Evolutionary conservation across 495 filamentous ascomycete genomes (phyloP), one percentile per base, ranked within the genome.

Genomic region (Trichoderma reesei): DNA sequence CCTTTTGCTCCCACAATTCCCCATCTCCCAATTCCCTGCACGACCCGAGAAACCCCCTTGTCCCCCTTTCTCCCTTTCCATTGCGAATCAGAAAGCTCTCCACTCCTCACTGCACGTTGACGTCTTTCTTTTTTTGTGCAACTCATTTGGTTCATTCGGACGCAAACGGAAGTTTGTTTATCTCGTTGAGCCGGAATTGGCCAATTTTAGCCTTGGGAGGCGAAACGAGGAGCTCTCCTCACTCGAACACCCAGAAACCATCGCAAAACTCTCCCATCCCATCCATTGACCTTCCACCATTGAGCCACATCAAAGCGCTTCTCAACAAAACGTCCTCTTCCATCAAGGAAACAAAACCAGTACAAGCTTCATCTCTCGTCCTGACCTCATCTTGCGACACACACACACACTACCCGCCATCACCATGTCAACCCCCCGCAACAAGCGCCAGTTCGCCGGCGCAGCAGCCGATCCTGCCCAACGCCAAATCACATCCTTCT

Each of bases 401-500:
- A 26, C 26, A 26, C 26, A 26, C 26, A 26, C 26, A 26, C 26
- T 26, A 26, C 26, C 36, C 33, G 36, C 48, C 16, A 26, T 26
- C 54, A 61, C 20, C 39, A 80, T 80, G 79, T 75, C 79, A 9
- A 70, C 67, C 20, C 75, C 76, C 8, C 71, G 78, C 64, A 74
- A 72, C 39, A 82, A 82, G 71, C 77, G 79, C 59, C 79, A 76
- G 65, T 82, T 80, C 68, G 78, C 76, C 62, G 79, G 79, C 66
- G 79, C 78, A 54, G 73, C 79, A 60, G 75, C 76, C 71, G 79
- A 82, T 68, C 76, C 76, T 7, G 66, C 78, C 11, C 79, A 82
- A 60, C 75, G 78, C 34, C 75, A 77, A 31, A 82, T 82, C 68
- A 82, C 79, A 31, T 76, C 77, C 56, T 82, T 79, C 71, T 82